Base-by-base conservation (phyloP, 768 basidiomycete species). In the Pleurotus cornucopiae region DNA sequence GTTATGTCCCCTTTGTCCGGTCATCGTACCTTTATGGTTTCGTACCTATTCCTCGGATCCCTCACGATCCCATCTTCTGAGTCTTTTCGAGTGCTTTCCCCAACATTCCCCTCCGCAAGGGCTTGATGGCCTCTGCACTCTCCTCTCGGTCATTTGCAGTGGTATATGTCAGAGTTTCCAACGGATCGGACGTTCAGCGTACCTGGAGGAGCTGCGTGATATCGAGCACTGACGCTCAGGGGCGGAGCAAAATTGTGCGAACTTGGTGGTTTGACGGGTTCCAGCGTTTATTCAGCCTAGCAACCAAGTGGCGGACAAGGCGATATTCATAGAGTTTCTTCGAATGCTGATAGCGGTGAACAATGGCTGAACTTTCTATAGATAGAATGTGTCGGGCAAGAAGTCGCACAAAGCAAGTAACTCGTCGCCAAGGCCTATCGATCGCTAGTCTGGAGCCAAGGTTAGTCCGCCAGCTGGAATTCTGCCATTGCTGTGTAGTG, bases 161-260 rank as follows among this genome's bases (percentile, higher is more conserved):
- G 30, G 30, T 34, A 34, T 34, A 34, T 11, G 30, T 34, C 30
- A 34, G 30, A 34, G 30, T 11, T 34, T 34, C 30, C 30, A 34
- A 34, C 11, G 9, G 30, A 34, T 34, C 30, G 30, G 30, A 11
- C 11, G 30, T 34, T 34, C 30, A 34, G 30, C 30, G 30, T 47
- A 13, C 46, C 46, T 47, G 46, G 46, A 7, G 20, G 46, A 16
- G n/a, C 16, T 16, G 26, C 37, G 48, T 49, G 48, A 49, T 49
- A 26, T 34, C 26, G 48, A 49, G 48, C 23, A 48, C 30, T 30
- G 48, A 49, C 48, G 48, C 14, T 49, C 48, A 49, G 48, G 48
- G 48, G 14, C 48, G 48, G 20, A 26, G 25, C 14, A 6, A 23
- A 30, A 30, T 34, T 20, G 20, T 14, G 12, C 21, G 25, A 49